Evolutionary conservation across 2,329 filamentous ascomycete genomes (phyloP).

Genomic region (Fusarium keratoplasticum): DNA sequence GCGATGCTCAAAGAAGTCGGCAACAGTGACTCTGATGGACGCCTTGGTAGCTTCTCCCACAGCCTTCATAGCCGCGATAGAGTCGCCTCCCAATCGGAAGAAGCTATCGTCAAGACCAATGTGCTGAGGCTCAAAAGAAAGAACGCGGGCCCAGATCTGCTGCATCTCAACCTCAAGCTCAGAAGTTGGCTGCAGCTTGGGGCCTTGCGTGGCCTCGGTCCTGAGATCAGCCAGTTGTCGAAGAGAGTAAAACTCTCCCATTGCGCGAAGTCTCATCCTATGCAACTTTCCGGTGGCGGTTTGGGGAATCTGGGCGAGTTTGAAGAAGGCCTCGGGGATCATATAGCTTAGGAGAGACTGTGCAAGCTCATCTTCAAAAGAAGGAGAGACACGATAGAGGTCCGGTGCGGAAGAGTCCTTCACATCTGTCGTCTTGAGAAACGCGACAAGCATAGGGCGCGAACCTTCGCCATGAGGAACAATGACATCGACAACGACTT

Average conservation of each 20-base stretch:
- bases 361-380: background rate
- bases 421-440: background rate
- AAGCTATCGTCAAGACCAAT: slow-evolving; percentile 60
- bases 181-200: slow-evolving; percentile 1
- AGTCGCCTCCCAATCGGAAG: slow-evolving; percentile 62
- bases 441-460: slow-evolving; percentile 6
- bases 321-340: slow-evolving; percentile 31
- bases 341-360: slow-evolving; percentile 33
- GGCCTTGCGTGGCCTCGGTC: background rate
- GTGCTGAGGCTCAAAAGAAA: slow-evolving; percentile 46
- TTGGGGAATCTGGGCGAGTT: slow-evolving; percentile 19
- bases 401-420: no score
- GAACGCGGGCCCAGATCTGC: slow-evolving; percentile 52
- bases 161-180: slow-evolving; percentile 39
- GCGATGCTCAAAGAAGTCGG: slow-evolving; percentile 52
- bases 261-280: slow-evolving; percentile 12
- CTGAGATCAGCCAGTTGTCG: background rate
- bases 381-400: background rate
- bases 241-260: background rate
- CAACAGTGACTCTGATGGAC: slow-evolving; percentile 56
- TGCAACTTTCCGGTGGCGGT: slow-evolving; percentile 30
- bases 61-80: slow-evolving; percentile 61
- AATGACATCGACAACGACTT: slow-evolving; percentile 16
- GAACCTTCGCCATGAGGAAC: background rate
- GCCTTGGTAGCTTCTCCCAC: slow-evolving; percentile 55